A percentile compares a stretch with the other conserved stretches of the same genome.
Evolutionary conservation across 306 rosid genomes (phyloP).

Genomic region (Dryas octopetala): DNA sequence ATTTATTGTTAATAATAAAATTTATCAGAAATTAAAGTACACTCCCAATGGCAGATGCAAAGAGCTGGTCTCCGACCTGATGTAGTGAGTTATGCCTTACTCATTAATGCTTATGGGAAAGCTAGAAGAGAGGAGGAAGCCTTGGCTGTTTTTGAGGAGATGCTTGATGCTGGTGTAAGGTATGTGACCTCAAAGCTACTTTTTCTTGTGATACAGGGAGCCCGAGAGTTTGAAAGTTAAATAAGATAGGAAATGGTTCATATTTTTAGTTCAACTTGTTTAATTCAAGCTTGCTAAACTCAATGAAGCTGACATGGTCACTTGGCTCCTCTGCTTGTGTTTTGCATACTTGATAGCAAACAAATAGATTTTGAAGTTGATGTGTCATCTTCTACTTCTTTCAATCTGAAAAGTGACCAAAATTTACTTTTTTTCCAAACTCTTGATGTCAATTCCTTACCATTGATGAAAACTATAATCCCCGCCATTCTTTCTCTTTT

Average conservation of each 20-base stretch:
- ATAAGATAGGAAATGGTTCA: not conserved
- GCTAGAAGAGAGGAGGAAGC: constrained; percentile 98
- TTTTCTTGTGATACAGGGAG: constrained; percentile 1
- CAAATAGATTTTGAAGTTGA: not conserved
- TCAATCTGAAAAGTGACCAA: no score
- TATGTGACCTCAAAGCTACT: constrained; percentile 25
- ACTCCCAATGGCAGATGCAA: constrained; percentile 78
- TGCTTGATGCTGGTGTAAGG: constrained; percentile 98
- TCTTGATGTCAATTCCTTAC: not conserved
- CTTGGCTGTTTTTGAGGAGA: constrained; percentile 93
- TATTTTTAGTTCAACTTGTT: not conserved
- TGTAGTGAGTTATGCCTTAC: constrained; percentile 89
- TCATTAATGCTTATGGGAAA: constrained; percentile 87
- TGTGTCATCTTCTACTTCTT: no score
- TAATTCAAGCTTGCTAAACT: not conserved
- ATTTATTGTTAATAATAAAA: constrained; percentile 13
- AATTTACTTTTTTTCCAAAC: not conserved
- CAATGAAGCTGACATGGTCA: not conserved
- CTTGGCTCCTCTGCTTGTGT: not conserved
- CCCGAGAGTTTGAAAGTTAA: not conserved
- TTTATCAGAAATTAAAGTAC: constrained; percentile 49
- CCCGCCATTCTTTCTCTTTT: constrained; percentile 18
- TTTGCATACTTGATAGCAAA: not conserved
- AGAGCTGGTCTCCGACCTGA: constrained; percentile 89
- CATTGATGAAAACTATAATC: constrained; percentile 8